A percentile compares a stretch with the other conserved stretches of the same genome.
These are phyloP conservation scores for Aspergillus sclerotiicarbonarius DNA, from an alignment of 495 filamentous ascomycete genomes.

Conservation along the genomic window DNA sequence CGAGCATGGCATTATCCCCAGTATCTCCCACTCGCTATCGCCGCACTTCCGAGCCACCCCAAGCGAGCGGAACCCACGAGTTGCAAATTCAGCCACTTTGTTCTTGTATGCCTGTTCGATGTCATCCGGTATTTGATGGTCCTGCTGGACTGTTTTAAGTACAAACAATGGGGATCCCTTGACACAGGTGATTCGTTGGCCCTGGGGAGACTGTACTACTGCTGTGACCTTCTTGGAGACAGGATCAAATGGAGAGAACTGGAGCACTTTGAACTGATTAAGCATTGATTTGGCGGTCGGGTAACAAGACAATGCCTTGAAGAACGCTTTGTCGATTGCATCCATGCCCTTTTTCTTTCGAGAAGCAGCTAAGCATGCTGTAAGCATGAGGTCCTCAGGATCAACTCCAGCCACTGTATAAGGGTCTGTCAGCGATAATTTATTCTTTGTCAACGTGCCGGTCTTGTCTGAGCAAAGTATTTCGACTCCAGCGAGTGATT, in stretches of 20 bases:
- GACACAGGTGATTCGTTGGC: conserved; percentile 79
- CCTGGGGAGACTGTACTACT: conserved; percentile 75
- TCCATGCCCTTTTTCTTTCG: conserved; percentile 95
- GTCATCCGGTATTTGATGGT: conserved; percentile 69
- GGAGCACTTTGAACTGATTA: conserved; percentile 70
- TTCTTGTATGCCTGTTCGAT: conserved; percentile 79
- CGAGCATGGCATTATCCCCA: conserved; percentile 91
- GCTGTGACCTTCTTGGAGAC: conserved; percentile 92
- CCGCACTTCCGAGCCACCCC: conserved; percentile 86
- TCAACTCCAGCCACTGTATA: conserved; percentile 78
- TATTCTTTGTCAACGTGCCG: conserved; percentile 83
- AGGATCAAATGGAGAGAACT: conserved; percentile 88
- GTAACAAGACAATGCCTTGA: conserved; percentile 78
- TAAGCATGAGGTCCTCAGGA: conserved; percentile 82
- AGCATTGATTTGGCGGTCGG: conserved; percentile 74
- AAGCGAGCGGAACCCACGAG: conserved; percentile 87
- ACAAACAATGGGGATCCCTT: conserved; percentile 90
- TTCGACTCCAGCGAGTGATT: conserved; percentile 89
- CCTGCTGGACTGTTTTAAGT: conserved; percentile 77
- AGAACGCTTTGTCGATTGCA: conserved; percentile 91
- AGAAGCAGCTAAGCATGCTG: conserved; percentile 85
- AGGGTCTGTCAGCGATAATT: conserved; percentile 80
- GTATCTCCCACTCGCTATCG: conserved; percentile 77
- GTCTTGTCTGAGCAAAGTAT: conserved; percentile 98
- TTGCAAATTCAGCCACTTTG: conserved; percentile 87